phyloP scores from a whole-genome alignment of 2,329 filamentous ascomycete species.

The Moelleriella libera region DNA sequence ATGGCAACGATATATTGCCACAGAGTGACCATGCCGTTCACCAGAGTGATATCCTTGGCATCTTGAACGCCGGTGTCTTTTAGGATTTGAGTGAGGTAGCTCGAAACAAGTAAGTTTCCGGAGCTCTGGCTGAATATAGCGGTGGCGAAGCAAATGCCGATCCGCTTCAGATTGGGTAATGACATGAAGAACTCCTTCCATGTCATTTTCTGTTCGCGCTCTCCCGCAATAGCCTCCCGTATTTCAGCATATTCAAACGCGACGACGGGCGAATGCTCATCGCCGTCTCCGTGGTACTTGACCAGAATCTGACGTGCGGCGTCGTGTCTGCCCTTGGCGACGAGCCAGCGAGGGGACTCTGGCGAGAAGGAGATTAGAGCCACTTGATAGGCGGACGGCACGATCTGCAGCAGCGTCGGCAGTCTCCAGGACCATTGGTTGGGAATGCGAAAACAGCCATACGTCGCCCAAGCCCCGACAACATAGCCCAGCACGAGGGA shows the following conservation, averaged over 20 bases:
- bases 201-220: constrained; percentile 17
- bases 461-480: constrained; percentile 22
- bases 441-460: constrained; percentile 14
- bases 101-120: constrained; percentile 26
- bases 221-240: constrained; percentile 24
- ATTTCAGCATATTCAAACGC: constrained; percentile 35
- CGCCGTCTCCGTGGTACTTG: constrained; percentile 36
- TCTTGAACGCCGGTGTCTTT: constrained; percentile 22
- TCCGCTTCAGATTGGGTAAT: constrained; percentile 22
- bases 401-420: constrained; percentile 36
- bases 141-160: constrained; percentile 23
- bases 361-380: constrained; percentile 35
- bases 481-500: constrained; percentile 25
- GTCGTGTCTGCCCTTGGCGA: constrained; percentile 33
- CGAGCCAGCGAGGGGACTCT: constrained; percentile 45
- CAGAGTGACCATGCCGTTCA: constrained; percentile 25
- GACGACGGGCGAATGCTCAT: constrained; percentile 27
- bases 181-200: constrained; percentile 28
- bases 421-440: constrained; percentile 34
- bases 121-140: constrained; percentile 26
- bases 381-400: constrained; percentile 27
- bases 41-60: constrained; percentile 22
- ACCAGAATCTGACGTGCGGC: constrained; percentile 35
- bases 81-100: constrained; percentile 24
- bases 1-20: constrained; percentile 28